These are phyloP conservation scores for Lyophyllum shimeji DNA, from an alignment of 768 basidiomycete species.

Conservation along the genomic window DNA sequence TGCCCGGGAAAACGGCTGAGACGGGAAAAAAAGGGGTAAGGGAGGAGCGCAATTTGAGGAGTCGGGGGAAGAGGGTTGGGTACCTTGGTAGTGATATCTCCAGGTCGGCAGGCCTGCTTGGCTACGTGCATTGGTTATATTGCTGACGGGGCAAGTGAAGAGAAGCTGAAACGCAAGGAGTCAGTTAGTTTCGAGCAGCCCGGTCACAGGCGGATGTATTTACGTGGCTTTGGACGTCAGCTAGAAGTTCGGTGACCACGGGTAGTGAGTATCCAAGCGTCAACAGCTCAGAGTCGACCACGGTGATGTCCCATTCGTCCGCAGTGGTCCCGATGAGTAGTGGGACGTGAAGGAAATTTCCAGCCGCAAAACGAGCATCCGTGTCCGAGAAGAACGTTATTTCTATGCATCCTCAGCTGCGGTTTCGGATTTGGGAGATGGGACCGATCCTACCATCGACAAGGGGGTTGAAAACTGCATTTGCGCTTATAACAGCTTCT, in stretches of 20 bases:
- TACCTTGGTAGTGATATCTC: constrained; percentile 20
- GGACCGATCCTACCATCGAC: constrained; percentile 24
- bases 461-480: constrained; percentile 23
- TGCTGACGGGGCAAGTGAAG: constrained; percentile 14
- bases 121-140: constrained; percentile 2
- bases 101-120: constrained; percentile 15
- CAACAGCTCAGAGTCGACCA: background rate
- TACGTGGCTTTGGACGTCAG: background rate
- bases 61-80: background rate
- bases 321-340: constrained; percentile 24
- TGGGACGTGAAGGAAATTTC: constrained; percentile 13
- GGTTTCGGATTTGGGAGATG: background rate
- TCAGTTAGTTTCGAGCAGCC: background rate
- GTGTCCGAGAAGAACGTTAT: constrained; percentile 33
- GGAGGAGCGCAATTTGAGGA: background rate
- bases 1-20: constrained; percentile 33
- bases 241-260: background rate
- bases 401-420: constrained; percentile 11
- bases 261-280: constrained; percentile 1
- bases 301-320: constrained; percentile 20
- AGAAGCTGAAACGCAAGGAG: background rate
- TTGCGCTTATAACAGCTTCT: constrained; percentile 26
- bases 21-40: too few species aligned
- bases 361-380: constrained; percentile 7
- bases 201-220: background rate